A percentile compares a stretch with the other conserved stretches of the same genome.
phyloP scores from a whole-genome alignment of 2,329 filamentous ascomycete genomes.

The Cercospora beticola region DNA sequence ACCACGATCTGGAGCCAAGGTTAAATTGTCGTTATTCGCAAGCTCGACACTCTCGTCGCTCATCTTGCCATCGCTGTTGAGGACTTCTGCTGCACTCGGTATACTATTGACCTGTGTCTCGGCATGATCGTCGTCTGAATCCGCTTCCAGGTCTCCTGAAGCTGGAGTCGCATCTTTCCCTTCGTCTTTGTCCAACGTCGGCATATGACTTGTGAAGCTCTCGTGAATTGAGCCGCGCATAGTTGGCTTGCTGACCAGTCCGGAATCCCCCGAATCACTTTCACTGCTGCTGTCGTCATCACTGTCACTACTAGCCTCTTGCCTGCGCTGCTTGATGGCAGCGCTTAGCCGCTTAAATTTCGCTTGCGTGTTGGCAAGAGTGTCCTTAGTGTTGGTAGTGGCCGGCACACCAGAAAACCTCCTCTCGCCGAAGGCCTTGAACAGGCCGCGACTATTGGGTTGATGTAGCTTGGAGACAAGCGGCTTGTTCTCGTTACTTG shows the following conservation, averaged over 20 bases:
- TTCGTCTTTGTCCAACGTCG: neutral
- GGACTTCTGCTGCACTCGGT: neutral
- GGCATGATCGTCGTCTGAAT: neutral
- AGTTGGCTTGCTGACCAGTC: neutral
- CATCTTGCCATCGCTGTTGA: neutral
- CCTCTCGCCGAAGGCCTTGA: neutral
- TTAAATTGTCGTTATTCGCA: neutral
- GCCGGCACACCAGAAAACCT: neutral
- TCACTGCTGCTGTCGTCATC: constrained; percentile 10
- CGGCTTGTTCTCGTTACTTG: neutral
- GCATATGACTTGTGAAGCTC: constrained; percentile 11
- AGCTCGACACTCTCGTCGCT: neutral
- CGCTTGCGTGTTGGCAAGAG: constrained; percentile 5
- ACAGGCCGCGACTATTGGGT: neutral
- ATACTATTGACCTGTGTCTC: neutral
- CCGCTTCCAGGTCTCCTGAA: neutral
- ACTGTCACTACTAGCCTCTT: neutral
- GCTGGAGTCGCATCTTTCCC: neutral
- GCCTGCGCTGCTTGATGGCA: neutral
- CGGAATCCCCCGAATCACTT: constrained; percentile 8
- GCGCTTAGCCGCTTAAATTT: constrained; percentile 5
- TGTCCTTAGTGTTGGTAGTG: neutral
- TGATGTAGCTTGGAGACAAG: neutral
- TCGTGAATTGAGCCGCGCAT: constrained; percentile 19
- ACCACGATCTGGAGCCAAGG: neutral